Conservation (phyloP, 805 yeast genomes). For the Torulaspora microellipsoides region DNA sequence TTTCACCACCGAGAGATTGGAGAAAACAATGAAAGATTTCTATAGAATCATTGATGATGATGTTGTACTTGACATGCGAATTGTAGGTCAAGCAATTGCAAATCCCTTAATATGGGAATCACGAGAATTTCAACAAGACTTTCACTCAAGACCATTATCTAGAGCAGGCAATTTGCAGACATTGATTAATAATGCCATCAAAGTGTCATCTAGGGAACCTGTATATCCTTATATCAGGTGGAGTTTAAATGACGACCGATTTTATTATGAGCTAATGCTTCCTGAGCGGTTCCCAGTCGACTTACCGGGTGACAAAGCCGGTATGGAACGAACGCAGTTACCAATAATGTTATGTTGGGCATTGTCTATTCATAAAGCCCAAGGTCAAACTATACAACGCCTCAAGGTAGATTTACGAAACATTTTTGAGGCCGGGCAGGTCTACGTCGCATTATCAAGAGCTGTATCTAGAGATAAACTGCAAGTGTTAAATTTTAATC, state of each 20-base stretch:
- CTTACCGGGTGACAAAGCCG: slow-evolving; percentile 30
- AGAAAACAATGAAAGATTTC: slow-evolving; percentile 20
- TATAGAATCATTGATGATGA: slow-evolving; percentile 28
- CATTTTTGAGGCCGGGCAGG: slow-evolving; percentile 78
- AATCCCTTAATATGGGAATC: slow-evolving; percentile 20
- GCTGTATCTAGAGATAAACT: slow-evolving; percentile 63
- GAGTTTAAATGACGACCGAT: slow-evolving; percentile 26
- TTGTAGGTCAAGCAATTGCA: slow-evolving; percentile 34
- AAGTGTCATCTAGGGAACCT: slow-evolving; percentile 15
- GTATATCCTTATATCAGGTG: slow-evolving; percentile 35
- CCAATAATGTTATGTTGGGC: slow-evolving; percentile 81
- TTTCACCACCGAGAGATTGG: slow-evolving; percentile 33
- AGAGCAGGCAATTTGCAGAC: slow-evolving; percentile 16
- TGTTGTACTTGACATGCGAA: slow-evolving; percentile 29
- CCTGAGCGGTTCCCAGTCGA: slow-evolving; percentile 40
- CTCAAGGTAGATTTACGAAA: slow-evolving; percentile 63
- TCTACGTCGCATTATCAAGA: slow-evolving; percentile 76
- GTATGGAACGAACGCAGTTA: slow-evolving; percentile 48
- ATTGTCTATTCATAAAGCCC: slow-evolving; percentile 76
- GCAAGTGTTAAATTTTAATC: slow-evolving; percentile 62
- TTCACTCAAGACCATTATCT: slow-evolving; percentile 20
- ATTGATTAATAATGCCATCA: slow-evolving; percentile 19
- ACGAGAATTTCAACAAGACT: slow-evolving; percentile 25
- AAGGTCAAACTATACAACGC: slow-evolving; percentile 74
- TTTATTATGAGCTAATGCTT: slow-evolving; percentile 34